Conservation (phyloP, 495 filamentous ascomycete species). For the Penicillium riverlandense region DNA sequence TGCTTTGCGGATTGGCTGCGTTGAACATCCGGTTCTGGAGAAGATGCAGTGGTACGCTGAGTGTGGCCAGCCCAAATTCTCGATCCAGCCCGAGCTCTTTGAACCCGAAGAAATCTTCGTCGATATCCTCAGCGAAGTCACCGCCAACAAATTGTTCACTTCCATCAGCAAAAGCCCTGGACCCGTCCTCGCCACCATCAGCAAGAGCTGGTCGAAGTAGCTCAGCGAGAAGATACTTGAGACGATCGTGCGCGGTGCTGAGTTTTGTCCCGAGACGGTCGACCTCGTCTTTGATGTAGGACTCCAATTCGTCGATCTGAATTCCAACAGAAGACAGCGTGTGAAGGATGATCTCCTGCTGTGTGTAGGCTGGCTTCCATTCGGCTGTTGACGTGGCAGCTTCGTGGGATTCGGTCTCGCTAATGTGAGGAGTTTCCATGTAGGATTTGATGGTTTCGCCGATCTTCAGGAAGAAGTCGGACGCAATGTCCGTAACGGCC, state of each 20-base stretch:
- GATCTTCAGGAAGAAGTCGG: constrained; percentile 82
- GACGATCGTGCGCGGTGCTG: constrained; percentile 78
- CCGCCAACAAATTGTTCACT: constrained; percentile 96
- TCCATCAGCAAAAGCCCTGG: constrained; percentile 86
- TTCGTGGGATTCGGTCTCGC: constrained; percentile 33
- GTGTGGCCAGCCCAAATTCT: constrained; percentile 75
- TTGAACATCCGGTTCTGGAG: constrained; percentile 84
- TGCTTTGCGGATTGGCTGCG: constrained; percentile 69
- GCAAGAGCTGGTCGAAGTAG: constrained; percentile 82
- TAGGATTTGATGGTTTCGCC: constrained; percentile 72
- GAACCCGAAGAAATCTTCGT: constrained; percentile 98
- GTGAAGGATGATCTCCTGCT: constrained; percentile 83
- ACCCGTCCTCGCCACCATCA: constrained; percentile 76
- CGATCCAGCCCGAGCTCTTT: constrained; percentile 87
- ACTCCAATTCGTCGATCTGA: constrained; percentile 74
- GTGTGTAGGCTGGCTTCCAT: constrained; percentile 62
- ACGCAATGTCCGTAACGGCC: constrained; percentile 80
- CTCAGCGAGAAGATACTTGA: constrained; percentile 83
- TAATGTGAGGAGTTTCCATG: constrained; percentile 69
- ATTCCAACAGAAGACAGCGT: constrained; percentile 73
- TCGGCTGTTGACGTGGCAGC: constrained; percentile 14
- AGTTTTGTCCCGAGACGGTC: constrained; percentile 84
- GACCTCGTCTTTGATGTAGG: constrained; percentile 88
- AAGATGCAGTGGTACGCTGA: constrained; percentile 90
- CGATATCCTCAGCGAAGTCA: constrained; percentile 95